Percentiles rank a stretch among this genome's conserved stretches.
Evolutionary conservation across 345 rosid genomes (phyloP).

Genomic region (Bruguiera sexangula): DNA sequence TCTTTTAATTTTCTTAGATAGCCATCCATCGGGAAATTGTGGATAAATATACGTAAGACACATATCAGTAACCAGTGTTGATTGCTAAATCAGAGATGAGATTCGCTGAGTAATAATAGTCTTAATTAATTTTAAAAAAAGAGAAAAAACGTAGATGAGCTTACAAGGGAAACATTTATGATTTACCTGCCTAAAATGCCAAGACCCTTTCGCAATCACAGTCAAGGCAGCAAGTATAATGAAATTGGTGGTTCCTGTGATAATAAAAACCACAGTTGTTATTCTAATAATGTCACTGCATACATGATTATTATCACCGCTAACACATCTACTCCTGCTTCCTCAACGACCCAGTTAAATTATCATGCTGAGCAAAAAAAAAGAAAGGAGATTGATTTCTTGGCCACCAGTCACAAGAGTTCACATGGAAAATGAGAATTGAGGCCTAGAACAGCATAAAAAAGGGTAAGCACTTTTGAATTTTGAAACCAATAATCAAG

Average conservation of each 20-base stretch:
- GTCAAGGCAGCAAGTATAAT: constrained; percentile 73
- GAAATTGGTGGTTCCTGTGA: constrained; percentile 84
- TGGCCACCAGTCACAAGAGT: not conserved
- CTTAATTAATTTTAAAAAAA: not conserved
- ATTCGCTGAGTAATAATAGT: no score
- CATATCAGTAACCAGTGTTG: no score
- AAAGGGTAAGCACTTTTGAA: not conserved
- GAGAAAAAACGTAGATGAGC: not conserved
- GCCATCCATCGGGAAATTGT: no score
- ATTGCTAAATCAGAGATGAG: no score
- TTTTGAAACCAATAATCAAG: not conserved
- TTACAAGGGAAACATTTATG: not conserved
- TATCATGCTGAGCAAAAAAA: not conserved
- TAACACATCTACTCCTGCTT: constrained; percentile 1
- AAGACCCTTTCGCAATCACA: constrained; percentile 63
- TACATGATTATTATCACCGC: no score
- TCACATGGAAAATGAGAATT: not conserved
- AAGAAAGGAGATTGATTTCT: not conserved
- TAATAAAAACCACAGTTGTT: not conserved
- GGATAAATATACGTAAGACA: no score
- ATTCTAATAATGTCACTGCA: no score
- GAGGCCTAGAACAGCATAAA: not conserved
- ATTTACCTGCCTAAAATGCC: constrained; percentile 85
- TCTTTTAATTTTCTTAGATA: no score
- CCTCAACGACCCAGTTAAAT: not conserved